Conservation (phyloP, 371 early-diverging fungal species). For the Coemansia sp. region DNA sequence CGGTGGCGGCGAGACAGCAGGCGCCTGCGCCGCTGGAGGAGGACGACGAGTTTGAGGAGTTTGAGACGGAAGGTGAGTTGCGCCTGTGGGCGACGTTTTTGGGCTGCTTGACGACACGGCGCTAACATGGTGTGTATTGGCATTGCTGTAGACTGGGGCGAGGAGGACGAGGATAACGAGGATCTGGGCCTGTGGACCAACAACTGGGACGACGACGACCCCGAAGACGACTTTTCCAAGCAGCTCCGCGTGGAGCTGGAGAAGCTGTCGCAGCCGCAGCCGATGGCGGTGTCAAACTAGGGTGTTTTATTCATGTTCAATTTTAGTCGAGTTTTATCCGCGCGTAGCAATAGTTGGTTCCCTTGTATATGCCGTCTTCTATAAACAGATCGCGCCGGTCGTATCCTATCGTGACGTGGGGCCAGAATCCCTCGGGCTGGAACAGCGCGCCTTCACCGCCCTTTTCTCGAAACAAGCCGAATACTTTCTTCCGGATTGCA, state of each 20-base stretch:
- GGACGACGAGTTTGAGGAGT: slow-evolving; percentile 93
- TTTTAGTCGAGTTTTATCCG: slow-evolving; percentile 22
- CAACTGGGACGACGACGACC: slow-evolving; percentile 90
- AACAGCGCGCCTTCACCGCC: slow-evolving; percentile 52
- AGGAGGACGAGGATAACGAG: slow-evolving; percentile 70
- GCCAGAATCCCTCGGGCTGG: slow-evolving; percentile 61
- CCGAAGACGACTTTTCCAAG: slow-evolving; percentile 86
- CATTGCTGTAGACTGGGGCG: slow-evolving; percentile 73
- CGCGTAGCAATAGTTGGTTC: slow-evolving; percentile 62
- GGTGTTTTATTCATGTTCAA: background rate
- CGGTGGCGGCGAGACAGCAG: slow-evolving; percentile 11
- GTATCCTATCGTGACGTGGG: slow-evolving; percentile 75
- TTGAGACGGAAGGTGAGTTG: slow-evolving; percentile 74
- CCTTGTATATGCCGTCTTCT: slow-evolving; percentile 73
- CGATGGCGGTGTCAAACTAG: slow-evolving; percentile 44
- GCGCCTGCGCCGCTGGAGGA: slow-evolving; percentile 70
- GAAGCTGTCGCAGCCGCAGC: slow-evolving; percentile 39
- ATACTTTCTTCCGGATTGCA: slow-evolving; percentile 30
- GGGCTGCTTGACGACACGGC: background rate
- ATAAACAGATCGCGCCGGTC: slow-evolving; percentile 64
- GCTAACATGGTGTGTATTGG: slow-evolving; percentile 1
- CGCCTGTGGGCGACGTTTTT: background rate
- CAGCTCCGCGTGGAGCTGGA: slow-evolving; percentile 61
- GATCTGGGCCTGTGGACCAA: slow-evolving; percentile 83
- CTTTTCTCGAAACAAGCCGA: slow-evolving; percentile 20